Evolutionary conservation across 2,329 filamentous ascomycete species (phyloP).

Genomic region (Ustulina deusta): DNA sequence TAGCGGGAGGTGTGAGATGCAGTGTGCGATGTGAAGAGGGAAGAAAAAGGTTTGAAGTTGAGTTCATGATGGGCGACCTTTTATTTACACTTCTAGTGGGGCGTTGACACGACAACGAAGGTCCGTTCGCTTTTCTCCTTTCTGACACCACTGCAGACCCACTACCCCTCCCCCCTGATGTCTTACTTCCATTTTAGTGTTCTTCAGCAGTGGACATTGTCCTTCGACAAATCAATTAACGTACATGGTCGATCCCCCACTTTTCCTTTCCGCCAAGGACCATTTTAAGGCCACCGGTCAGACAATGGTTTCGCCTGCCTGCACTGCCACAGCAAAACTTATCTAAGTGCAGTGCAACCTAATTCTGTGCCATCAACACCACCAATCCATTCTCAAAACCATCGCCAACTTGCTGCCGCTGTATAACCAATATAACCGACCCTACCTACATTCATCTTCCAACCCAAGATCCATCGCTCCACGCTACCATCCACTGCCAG

Average conservation of each 20-base stretch:
- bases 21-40: slow-evolving; percentile 42
- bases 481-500: slow-evolving; percentile 11
- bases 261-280: neutral
- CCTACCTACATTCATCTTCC: slow-evolving; percentile 17
- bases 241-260: neutral
- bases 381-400: slow-evolving; percentile 2
- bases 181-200: neutral
- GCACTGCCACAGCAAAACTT: slow-evolving; percentile 18
- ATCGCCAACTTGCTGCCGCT: slow-evolving; percentile 6
- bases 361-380: neutral
- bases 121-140: neutral
- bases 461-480: slow-evolving; percentile 3
- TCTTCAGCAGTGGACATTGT: neutral
- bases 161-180: neutral
- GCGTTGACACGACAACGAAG: slow-evolving; percentile 41
- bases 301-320: neutral
- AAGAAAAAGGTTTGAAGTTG: slow-evolving; percentile 39
- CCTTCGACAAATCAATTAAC: neutral
- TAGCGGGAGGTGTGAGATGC: slow-evolving; percentile 38
- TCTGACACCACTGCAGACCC: neutral
- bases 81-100: slow-evolving; percentile 49
- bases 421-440: slow-evolving; percentile 4
- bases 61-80: slow-evolving; percentile 39
- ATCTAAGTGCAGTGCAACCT: neutral
- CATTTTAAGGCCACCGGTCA: neutral